A percentile compares a stretch with the other conserved stretches of the same genome.
These are phyloP conservation scores for Pestalotiopsis sp. DNA, from an alignment of 2,329 filamentous ascomycete genomes.

Conservation along the genomic window DNA sequence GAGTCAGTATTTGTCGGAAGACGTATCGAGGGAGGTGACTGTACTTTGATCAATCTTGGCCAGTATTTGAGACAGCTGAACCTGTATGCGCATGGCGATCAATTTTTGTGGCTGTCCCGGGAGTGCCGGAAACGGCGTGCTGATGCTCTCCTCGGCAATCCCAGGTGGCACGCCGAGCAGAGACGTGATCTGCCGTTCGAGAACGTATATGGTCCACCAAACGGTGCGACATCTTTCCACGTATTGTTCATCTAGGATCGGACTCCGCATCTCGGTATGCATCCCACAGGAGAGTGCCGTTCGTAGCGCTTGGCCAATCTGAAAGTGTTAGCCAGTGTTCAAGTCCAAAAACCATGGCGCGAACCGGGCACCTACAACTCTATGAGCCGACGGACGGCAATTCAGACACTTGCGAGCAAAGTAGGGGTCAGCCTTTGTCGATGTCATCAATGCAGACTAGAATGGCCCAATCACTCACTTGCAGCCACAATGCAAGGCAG, in stretches of 20 bases:
- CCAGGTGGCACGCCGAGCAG: not conserved
- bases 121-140: not conserved
- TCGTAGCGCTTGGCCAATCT: not conserved
- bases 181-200: not conserved
- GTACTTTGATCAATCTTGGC: not conserved
- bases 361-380: not conserved
- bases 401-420: not conserved
- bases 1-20: not conserved
- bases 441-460: not conserved
- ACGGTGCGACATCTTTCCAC: not conserved
- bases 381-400: not conserved
- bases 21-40: not conserved
- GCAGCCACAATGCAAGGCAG: not conserved
- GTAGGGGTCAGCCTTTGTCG: not conserved
- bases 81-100: not conserved
- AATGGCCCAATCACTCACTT: not conserved
- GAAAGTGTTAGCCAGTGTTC: not conserved
- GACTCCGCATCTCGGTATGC: not conserved
- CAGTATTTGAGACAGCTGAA: not conserved
- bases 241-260: not conserved
- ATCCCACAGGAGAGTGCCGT: not conserved
- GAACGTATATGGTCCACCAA: not conserved
- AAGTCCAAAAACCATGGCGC: not conserved
- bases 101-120: not conserved
- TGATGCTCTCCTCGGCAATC: not conserved